Evolutionary conservation across 163 green algal species (phyloP).

Genomic region (Scenedesmus sp.): DNA sequence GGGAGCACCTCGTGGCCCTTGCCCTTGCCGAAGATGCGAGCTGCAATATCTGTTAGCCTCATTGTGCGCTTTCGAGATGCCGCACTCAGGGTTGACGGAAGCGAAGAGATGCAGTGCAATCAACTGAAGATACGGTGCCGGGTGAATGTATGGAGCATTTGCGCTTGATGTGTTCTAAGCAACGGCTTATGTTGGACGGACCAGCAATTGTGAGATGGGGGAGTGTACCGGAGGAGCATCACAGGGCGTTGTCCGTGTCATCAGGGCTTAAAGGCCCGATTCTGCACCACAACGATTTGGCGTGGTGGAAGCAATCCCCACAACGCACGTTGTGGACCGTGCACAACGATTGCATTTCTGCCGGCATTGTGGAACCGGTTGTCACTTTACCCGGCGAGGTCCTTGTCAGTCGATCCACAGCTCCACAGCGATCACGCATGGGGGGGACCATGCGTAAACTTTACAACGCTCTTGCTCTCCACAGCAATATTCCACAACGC

Average conservation of each 20-base stretch:
- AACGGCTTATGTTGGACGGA: neutral
- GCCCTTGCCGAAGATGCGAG: neutral
- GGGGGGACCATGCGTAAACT: no score
- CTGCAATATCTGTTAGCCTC: slow-evolving; percentile 25
- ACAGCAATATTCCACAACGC: no score
- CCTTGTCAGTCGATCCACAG: no score
- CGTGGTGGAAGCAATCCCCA: no score
- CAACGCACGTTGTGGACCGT: neutral
- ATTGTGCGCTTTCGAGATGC: neutral
- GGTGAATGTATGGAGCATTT: neutral
- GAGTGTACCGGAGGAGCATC: neutral
- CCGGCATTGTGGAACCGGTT: no score
- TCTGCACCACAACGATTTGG: neutral
- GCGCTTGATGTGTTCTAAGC: neutral
- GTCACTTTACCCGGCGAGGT: no score
- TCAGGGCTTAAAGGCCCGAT: neutral
- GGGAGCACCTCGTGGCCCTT: neutral
- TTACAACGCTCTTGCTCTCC: no score
- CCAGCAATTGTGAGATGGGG: neutral
- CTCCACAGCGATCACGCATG: no score
- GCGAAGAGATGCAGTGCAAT: neutral
- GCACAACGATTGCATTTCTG: no score
- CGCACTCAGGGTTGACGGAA: neutral
- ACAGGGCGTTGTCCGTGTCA: neutral
- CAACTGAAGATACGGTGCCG: neutral